Evolutionary conservation across 768 basidiomycete species (phyloP), one percentile per base, ranked within the genome.

Genomic region (Candolleomyces eurysporus): DNA sequence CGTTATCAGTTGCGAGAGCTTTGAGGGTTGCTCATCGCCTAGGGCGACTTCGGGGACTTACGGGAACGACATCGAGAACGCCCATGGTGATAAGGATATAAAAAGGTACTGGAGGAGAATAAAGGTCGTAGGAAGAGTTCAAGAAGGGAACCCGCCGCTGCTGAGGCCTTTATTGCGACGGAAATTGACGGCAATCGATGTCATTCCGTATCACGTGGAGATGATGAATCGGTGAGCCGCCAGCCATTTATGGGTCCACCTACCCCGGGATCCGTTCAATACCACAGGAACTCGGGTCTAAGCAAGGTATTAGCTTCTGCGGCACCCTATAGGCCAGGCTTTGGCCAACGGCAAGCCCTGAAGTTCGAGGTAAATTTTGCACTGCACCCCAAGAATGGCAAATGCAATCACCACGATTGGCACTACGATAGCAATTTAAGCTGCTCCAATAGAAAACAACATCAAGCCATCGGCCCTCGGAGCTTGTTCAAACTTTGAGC

Each of bases 1-100:
- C 13, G n/a, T 60, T 54, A 60, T 60, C 59, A 53, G 59, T 60
- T 31, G 3, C 26, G 21, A 22, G 30, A 17, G 30, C 30, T 36
- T 53, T 16, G 32, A 21, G 19, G 7, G 26, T 10, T 26, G 55
- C n/a, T 58, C 57, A 45, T 43, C 48, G 57, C 11, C 17, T 26
- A 36, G 2, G 48, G 39, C 21, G 48, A 59, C 49, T 32, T 9
- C 19, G 26, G 11, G 45, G 14, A 79, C 90, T 65, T 72, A 94
- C 91, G 58, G 92, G 91, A 65, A 94, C 90, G 71, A 92, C 82
- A 70, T 92, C 91, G 72, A 92, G 88, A 69, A 92, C 75, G 68
- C 91, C 91, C 91, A 92, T 92, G 60, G 46, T 76, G 56, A n/a
- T 49, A 49, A 26, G 46, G 43, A 31, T 55, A n/a, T 22, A n/a